phyloP scores from a whole-genome alignment of 495 filamentous ascomycete genomes.

The Saxispiralis lemnorum region DNA sequence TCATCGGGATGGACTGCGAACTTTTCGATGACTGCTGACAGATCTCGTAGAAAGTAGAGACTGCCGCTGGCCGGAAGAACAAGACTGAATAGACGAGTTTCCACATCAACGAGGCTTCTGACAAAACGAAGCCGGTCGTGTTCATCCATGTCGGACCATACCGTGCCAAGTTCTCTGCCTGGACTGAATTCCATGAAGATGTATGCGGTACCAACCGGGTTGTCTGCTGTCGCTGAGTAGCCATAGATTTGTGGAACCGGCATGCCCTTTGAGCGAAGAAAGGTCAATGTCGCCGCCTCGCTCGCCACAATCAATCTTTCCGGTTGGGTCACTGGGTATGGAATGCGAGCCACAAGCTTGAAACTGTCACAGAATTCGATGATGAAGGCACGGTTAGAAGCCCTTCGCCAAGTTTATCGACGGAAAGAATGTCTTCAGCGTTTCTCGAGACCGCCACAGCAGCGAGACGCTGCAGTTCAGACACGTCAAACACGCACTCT shows the following conservation, averaged over 20 bases:
- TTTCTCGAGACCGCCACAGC: conserved; percentile 11
- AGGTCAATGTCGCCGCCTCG: conserved; percentile 30
- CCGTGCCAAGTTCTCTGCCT: conserved; percentile 7
- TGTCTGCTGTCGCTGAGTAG: conserved; percentile 9
- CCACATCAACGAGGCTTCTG: conserved; percentile 25
- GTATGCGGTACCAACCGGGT: conserved; percentile 11
- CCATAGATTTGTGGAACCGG: conserved; percentile 16
- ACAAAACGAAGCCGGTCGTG: conserved; percentile 26
- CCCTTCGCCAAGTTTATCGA: conserved; percentile 24
- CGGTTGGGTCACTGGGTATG: conserved; percentile 23
- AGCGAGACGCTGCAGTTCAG: conserved; percentile 17
- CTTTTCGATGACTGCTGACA: conserved; percentile 5
- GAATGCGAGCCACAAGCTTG: conserved; percentile 26
- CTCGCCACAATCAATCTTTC: conserved; percentile 26
- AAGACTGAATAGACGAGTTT: conserved; percentile 23
- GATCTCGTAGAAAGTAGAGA: conserved; percentile 25
- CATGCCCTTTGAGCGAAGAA: conserved; percentile 22
- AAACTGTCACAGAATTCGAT: conserved; percentile 19
- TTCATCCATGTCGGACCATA: conserved; percentile 22
- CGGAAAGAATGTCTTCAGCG: conserved; percentile 8
- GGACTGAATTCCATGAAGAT: conserved; percentile 14
- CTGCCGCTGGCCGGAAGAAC: conserved; percentile 25
- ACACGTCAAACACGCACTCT: conserved; percentile 16
- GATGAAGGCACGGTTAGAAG: conserved; percentile 24
- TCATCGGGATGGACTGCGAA: conserved; percentile 6